phyloP scores from a whole-genome alignment of 2,329 filamentous ascomycete species.

The Penicillium polonicum region DNA sequence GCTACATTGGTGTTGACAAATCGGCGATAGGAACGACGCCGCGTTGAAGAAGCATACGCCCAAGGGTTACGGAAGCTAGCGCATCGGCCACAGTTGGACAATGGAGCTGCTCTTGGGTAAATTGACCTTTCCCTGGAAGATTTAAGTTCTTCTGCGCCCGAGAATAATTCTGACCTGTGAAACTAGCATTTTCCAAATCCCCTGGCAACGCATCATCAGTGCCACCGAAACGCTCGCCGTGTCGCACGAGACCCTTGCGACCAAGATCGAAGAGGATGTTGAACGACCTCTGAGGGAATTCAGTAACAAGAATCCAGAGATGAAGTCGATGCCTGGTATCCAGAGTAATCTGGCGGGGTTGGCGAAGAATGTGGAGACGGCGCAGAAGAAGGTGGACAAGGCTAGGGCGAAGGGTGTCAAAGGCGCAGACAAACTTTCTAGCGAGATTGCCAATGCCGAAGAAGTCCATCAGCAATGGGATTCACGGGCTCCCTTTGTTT shows the following conservation, averaged over 20 bases:
- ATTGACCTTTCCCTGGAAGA: conserved; percentile 28
- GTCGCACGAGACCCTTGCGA: conserved; percentile 77
- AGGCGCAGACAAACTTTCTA: conserved; percentile 69
- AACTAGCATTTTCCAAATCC: conserved; percentile 77
- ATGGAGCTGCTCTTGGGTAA: conserved; percentile 82
- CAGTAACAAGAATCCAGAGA: conserved; percentile 67
- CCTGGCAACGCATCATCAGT: conserved; percentile 84
- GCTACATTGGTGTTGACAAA: conserved; percentile 13
- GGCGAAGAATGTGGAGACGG: conserved; percentile 80
- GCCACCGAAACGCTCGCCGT: conserved; percentile 77
- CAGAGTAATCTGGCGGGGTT: conserved; percentile 76
- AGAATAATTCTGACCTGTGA: conserved; percentile 17
- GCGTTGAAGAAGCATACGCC: conserved; percentile 87
- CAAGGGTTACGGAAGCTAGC: conserved; percentile 77
- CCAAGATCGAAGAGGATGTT: conserved; percentile 83
- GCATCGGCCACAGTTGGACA: conserved; percentile 70
- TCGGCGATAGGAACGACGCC: conserved; percentile 74
- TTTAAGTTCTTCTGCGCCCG: background rate
- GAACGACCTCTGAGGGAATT: conserved; percentile 80
- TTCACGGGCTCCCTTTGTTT: conserved; percentile 89
- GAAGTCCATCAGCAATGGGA: conserved; percentile 85
- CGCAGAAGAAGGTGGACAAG: conserved; percentile 83
- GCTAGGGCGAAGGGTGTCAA: conserved; percentile 76
- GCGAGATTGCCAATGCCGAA: conserved; percentile 70
- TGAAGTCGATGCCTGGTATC: conserved; percentile 76